These are phyloP conservation scores for Talaromyces sp. DNA, from an alignment of 2,329 filamentous ascomycete species.

Conservation along the genomic window DNA sequence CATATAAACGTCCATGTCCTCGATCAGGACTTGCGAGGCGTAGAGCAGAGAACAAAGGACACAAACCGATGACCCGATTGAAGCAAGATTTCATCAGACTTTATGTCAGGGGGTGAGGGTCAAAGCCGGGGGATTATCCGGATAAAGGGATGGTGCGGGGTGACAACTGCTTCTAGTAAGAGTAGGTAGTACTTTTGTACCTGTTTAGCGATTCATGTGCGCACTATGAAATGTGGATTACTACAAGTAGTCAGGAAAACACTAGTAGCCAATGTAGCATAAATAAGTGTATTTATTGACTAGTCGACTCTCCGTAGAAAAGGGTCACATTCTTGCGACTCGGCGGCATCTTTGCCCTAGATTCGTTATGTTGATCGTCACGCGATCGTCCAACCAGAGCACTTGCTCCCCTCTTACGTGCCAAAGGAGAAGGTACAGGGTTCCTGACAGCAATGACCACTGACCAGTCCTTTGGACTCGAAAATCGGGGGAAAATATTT, in stretches of 20 bases:
- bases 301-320: not conserved
- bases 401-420: conserved; percentile 6
- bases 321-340: conserved; percentile 12
- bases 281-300: not conserved
- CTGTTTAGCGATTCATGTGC: not conserved
- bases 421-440: not conserved
- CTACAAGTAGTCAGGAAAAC: not conserved
- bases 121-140: conserved; percentile 4
- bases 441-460: not conserved
- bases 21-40: not conserved
- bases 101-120: not conserved
- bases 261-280: not conserved
- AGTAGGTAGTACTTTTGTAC: not conserved
- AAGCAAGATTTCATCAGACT: conserved; percentile 2
- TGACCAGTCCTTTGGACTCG: conserved; percentile 4
- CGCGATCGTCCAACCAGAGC: conserved; percentile 16
- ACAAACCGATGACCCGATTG: not conserved
- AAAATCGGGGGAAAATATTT: not conserved
- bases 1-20: not conserved
- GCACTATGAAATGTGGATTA: not conserved
- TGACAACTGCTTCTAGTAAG: not conserved
- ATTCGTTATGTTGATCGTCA: conserved; percentile 14
- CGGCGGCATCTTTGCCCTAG: conserved; percentile 5
- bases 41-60: not conserved
- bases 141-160: not conserved